Evolutionary conservation across 2,329 filamentous ascomycete species (phyloP).

Genomic region (Blastomyces gilchristii): DNA sequence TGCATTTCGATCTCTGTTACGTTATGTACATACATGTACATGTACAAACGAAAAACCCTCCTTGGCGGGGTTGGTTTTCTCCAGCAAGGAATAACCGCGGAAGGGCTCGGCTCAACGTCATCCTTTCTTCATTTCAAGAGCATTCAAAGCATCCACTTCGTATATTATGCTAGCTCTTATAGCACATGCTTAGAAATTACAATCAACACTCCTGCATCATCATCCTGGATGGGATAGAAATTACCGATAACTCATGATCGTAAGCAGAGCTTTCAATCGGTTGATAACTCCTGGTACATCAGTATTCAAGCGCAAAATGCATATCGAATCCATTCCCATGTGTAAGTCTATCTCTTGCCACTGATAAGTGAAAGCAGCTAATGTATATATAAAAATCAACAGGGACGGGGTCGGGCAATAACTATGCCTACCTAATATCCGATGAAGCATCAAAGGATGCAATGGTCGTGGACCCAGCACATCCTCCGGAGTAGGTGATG

Average conservation of each 20-base stretch:
- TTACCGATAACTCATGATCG: conserved; percentile 10
- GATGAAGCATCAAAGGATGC: conserved; percentile 42
- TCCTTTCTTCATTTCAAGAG: neutral
- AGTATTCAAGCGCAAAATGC: conserved; percentile 31
- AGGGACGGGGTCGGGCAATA: conserved; percentile 32
- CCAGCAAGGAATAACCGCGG: conserved; percentile 1
- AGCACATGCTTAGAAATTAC: neutral
- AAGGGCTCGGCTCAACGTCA: neutral
- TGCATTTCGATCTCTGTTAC: too few relatives aligned
- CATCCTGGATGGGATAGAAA: neutral
- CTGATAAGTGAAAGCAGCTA: neutral
- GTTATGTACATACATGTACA: too few relatives aligned
- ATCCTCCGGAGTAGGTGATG: conserved; percentile 39
- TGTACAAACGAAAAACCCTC: too few relatives aligned
- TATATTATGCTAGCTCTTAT: neutral
- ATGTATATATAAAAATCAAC: neutral
- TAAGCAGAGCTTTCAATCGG: conserved; percentile 6
- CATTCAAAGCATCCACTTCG: neutral
- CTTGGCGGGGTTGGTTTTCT: neutral
- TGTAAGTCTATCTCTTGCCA: conserved; percentile 30
- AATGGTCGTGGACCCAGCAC: conserved; percentile 43
- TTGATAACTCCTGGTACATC: conserved; percentile 9
- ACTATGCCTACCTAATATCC: conserved; percentile 44
- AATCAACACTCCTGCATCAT: neutral
- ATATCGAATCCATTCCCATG: conserved; percentile 45